Conservation (phyloP, 2,329 filamentous ascomycete species). For the Pseudocercospora macadamiae region DNA sequence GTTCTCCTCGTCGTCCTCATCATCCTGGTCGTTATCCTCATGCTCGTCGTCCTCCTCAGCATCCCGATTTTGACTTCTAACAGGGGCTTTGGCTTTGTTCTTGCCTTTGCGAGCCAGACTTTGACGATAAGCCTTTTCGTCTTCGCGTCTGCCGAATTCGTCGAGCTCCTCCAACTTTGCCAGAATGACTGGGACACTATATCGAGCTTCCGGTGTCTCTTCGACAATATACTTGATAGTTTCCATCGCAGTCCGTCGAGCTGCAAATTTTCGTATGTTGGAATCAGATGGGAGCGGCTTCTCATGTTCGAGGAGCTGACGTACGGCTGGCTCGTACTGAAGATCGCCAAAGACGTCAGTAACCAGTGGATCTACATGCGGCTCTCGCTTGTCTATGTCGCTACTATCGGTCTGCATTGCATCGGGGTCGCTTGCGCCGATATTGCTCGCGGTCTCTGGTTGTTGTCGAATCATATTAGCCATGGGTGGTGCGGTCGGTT, state of each 20-base stretch:
- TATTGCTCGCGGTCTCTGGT: background rate
- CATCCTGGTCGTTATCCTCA: background rate
- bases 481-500: background rate
- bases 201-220: constrained; percentile 13
- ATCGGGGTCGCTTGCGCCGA: background rate
- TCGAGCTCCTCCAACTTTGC: constrained; percentile 11
- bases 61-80: background rate
- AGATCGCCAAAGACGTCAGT: constrained; percentile 19
- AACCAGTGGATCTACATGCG: constrained; percentile 17
- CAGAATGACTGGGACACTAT: constrained; percentile 7
- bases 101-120: background rate
- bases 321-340: constrained; percentile 17
- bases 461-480: background rate
- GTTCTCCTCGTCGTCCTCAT: background rate
- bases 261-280: constrained; percentile 10
- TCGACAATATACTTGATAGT: constrained; percentile 16
- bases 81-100: background rate
- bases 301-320: constrained; percentile 12
- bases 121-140: background rate
- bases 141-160: constrained; percentile 6
- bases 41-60: constrained; percentile 5
- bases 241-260: constrained; percentile 16
- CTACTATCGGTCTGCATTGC: constrained; percentile 3
- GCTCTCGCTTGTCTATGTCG: constrained; percentile 4
- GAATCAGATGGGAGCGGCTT: constrained; percentile 10